Evolutionary conservation across 345 rosid species (phyloP).

Genomic region (Crucihimalaya himalaica): DNA sequence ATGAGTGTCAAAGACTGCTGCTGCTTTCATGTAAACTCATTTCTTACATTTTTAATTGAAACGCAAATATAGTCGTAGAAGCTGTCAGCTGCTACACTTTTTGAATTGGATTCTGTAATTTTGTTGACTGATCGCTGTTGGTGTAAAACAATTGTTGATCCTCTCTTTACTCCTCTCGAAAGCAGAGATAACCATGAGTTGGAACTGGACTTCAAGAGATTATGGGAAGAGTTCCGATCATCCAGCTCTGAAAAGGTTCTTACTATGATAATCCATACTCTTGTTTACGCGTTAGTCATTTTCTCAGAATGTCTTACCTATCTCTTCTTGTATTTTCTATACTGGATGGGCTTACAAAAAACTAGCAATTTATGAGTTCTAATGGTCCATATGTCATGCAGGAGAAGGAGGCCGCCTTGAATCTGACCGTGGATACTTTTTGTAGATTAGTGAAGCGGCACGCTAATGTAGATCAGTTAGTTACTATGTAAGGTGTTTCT

Average conservation of each 20-base stretch:
- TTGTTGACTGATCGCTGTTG: slow-evolving; percentile 13
- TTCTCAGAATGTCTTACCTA: not conserved
- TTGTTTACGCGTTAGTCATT: not conserved
- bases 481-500: slow-evolving; percentile 67
- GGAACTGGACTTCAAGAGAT: slow-evolving; percentile 98
- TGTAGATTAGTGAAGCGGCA: slow-evolving; percentile 99
- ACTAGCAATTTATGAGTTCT: slow-evolving; percentile 23
- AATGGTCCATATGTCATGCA: slow-evolving; percentile 51
- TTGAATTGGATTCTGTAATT: slow-evolving; percentile 11
- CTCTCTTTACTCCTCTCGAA: slow-evolving; percentile 20
- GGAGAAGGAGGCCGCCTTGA: slow-evolving; percentile 99
- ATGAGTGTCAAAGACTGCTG: slow-evolving; percentile 27
- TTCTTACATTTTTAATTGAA: slow-evolving; percentile 3
- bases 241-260: slow-evolving; percentile 92
- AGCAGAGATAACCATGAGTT: slow-evolving; percentile 82
- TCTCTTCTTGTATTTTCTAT: slow-evolving; percentile 1
- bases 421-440: slow-evolving; percentile 80
- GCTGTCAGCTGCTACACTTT: slow-evolving; percentile 8
- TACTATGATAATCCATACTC: slow-evolving; percentile 15
- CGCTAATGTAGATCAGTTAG: slow-evolving; percentile 92
- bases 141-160: slow-evolving; percentile 19
- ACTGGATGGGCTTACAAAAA: slow-evolving; percentile 2
- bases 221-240: slow-evolving; percentile 99
- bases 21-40: not conserved
- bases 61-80: not conserved